phyloP scores from a whole-genome alignment of 176 grass and related monocot genomes.

The Tillandsia fasciculata region DNA sequence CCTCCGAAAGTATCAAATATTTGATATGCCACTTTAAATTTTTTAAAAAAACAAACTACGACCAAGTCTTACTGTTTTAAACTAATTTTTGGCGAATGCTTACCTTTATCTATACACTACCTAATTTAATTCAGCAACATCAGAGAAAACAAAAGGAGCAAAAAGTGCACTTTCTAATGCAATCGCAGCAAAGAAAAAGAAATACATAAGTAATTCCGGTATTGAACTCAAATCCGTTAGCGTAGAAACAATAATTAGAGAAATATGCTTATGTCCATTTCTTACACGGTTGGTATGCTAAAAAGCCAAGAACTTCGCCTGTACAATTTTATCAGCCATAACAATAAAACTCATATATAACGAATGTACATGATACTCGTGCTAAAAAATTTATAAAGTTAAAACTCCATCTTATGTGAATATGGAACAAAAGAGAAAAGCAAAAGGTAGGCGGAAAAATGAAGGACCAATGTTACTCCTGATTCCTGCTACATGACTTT shows the following conservation, averaged over 20 bases:
- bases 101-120: not conserved
- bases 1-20: not conserved
- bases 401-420: conserved; percentile 10
- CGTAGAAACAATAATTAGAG: not conserved
- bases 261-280: not conserved
- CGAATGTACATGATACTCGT: no score
- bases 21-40: not conserved
- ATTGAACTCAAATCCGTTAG: not conserved
- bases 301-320: not conserved
- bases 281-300: not conserved
- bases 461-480: conserved; percentile 15
- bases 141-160: no score
- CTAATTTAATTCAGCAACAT: no score
- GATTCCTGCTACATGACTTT: not conserved
- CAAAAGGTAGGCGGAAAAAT: conserved; percentile 20
- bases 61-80: not conserved
- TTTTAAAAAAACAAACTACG: not conserved
- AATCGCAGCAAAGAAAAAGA: not conserved
- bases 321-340: not conserved
- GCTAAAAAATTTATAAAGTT: conserved; percentile 5
- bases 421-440: conserved; percentile 6
- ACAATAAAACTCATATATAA: not conserved
- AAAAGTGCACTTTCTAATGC: not conserved
- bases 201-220: not conserved
- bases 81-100: not conserved